These are phyloP conservation scores for Coprinopsis sp. DNA, from an alignment of 768 basidiomycete genomes.

Conservation along the genomic window DNA sequence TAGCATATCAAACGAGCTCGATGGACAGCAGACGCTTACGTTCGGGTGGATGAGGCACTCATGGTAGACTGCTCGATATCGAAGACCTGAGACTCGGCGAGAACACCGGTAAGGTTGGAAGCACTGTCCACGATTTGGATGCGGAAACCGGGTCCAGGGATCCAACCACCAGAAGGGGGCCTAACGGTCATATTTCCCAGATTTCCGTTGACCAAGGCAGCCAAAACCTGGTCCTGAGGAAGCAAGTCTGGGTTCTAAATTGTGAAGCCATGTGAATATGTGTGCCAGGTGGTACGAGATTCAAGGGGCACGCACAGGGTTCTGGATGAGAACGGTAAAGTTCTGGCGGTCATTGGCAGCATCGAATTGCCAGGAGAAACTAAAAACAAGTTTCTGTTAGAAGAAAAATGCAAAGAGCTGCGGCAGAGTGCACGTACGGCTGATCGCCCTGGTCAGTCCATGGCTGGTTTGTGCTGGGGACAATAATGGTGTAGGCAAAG, in stretches of 20 bases:
- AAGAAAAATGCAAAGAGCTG: neutral
- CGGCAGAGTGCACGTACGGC: slow-evolving; percentile 24
- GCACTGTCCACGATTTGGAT: slow-evolving; percentile 63
- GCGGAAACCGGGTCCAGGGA: slow-evolving; percentile 52
- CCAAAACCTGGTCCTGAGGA: slow-evolving; percentile 45
- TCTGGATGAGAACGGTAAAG: slow-evolving; percentile 70
- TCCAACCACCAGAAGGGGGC: slow-evolving; percentile 67
- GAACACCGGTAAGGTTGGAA: slow-evolving; percentile 44
- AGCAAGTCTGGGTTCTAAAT: slow-evolving; percentile 30
- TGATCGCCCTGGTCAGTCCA: slow-evolving; percentile 60
- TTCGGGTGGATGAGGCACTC: neutral
- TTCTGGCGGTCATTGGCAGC: slow-evolving; percentile 62
- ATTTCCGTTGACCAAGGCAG: slow-evolving; percentile 47
- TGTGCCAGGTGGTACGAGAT: slow-evolving; percentile 1
- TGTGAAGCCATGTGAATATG: neutral
- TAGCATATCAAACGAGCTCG: neutral
- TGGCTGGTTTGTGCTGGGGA: slow-evolving; percentile 39
- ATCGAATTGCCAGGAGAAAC: slow-evolving; percentile 56
- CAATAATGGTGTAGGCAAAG: slow-evolving; percentile 57
- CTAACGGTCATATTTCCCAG: slow-evolving; percentile 35
- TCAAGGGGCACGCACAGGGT: slow-evolving; percentile 39
- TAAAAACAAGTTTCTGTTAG: slow-evolving; percentile 13
- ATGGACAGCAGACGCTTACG: neutral
- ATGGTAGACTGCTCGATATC: slow-evolving; percentile 24
- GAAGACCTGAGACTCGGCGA: slow-evolving; percentile 70